Conservation (phyloP, 192 early-diverging fungal species). For the Thamnidium elegans region DNA sequence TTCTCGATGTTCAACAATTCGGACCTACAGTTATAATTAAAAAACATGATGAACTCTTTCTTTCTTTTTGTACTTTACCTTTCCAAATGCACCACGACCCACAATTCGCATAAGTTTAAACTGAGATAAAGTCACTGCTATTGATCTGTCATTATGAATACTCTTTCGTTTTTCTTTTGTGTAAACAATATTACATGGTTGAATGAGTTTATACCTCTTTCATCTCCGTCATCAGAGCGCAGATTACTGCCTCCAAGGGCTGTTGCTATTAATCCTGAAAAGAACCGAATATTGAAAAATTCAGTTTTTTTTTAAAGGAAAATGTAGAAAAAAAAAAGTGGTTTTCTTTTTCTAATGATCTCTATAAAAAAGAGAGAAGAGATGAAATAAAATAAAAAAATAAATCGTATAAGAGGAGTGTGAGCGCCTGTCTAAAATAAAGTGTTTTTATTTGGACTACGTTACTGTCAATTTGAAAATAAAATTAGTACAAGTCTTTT, state of each 20-base stretch:
- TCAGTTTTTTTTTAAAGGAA: neutral
- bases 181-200: neutral
- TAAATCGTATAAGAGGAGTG: neutral
- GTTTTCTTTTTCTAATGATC: neutral
- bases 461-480: no score
- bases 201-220: slow-evolving; percentile 5
- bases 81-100: slow-evolving; percentile 86
- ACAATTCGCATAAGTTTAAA: slow-evolving; percentile 74
- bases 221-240: slow-evolving; percentile 15
- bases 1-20: slow-evolving; percentile 75
- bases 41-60: neutral
- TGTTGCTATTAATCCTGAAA: slow-evolving; percentile 19
- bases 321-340: neutral
- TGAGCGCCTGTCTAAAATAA: no score
- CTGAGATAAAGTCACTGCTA: slow-evolving; percentile 68
- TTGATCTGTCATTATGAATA: slow-evolving; percentile 1
- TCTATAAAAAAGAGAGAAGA: neutral
- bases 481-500: no score
- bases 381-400: slow-evolving; percentile 8
- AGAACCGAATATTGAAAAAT: slow-evolving; percentile 9
- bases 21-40: slow-evolving; percentile 51
- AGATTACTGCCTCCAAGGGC: slow-evolving; percentile 15
- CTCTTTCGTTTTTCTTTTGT: neutral
- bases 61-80: slow-evolving; percentile 45
- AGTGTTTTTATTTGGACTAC: no score